Evolutionary conservation across 148 eudicot species (phyloP).

Genomic region (Chenopodium quinoa): DNA sequence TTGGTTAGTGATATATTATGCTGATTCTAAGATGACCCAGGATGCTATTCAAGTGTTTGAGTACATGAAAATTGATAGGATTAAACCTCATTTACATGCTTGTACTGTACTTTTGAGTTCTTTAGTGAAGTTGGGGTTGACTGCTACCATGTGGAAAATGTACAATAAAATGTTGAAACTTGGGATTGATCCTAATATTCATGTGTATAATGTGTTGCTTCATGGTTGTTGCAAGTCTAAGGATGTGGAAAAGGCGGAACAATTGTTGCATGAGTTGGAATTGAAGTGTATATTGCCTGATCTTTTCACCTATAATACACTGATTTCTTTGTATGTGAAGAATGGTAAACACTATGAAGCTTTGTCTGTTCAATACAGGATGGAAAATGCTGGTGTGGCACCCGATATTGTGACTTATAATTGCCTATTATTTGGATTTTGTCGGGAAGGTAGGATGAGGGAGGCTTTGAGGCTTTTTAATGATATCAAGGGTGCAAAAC

Average conservation of each 20-base stretch:
- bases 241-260: slow-evolving; percentile 72
- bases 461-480: slow-evolving; percentile 78
- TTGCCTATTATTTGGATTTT: slow-evolving; percentile 66
- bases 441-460: slow-evolving; percentile 82
- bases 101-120: slow-evolving; percentile 75
- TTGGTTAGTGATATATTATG: slow-evolving; percentile 84
- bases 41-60: slow-evolving; percentile 87
- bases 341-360: slow-evolving; percentile 90
- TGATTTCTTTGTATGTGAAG: slow-evolving; percentile 78
- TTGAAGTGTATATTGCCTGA: slow-evolving; percentile 57
- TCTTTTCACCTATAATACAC: slow-evolving; percentile 72
- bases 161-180: slow-evolving; percentile 64
- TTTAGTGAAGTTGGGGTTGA: slow-evolving; percentile 61
- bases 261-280: slow-evolving; percentile 72
- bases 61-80: slow-evolving; percentile 61
- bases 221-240: slow-evolving; percentile 83
- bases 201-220: slow-evolving; percentile 74
- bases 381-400: slow-evolving; percentile 58
- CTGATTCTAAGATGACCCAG: slow-evolving; percentile 56
- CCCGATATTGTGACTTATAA: slow-evolving; percentile 88
- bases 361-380: slow-evolving; percentile 68
- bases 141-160: slow-evolving; percentile 63
- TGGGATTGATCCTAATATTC: slow-evolving; percentile 70
- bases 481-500: slow-evolving; percentile 58
- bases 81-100: slow-evolving; percentile 72